Evolutionary conservation across 1,284 basidiomycete genomes (phyloP), one percentile per base, ranked within the genome.

Genomic region (Leucoagaricus sp.): DNA sequence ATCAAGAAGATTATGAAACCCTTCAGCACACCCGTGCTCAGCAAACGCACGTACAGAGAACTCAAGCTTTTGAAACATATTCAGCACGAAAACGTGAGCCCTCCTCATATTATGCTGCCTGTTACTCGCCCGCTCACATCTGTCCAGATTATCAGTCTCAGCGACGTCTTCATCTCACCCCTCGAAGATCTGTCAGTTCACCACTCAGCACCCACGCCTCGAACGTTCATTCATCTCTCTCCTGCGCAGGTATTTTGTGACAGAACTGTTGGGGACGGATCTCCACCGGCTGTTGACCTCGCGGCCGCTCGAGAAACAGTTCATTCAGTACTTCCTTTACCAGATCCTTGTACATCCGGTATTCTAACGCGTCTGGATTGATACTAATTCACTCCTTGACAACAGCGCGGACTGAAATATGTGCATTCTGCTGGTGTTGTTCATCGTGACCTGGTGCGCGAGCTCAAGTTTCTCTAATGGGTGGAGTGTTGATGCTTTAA

Each of bases 1-100:
- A 95, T 98, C 78, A 98, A 98, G 84, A 98, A 97, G 86, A 97
- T 98, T 76, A 96, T 96, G 94, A 96, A 96, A 73, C 94, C 94
- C 8, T 96, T 97, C 75, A 94, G 91, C 70, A 98, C 97, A 10
- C 95, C 96, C 10, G 97, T 99, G n/a, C 82, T 99, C 65, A 90
- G 87, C 75, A 99, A 99, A 79, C 83, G 96, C 64, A 99, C 97
- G 7, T 99, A 99, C 76, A 86, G 96, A 65, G 96, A 99, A 76
- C 85, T 99, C 68, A 99, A 99, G 78, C 83, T 99, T 45, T 83
- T 99, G 71, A 99, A 99, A 77, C 96, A 99, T 75, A 94, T 99
- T 67, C 91, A 96, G 66, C 96, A 99, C 73, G 96, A 99, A 77
- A 99, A 99, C 75, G 94, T 94, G 55, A 42, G 82, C 67, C 23